Evolutionary conservation across 441 rosid species (phyloP).

Genomic region (Populus trichocarpa): DNA sequence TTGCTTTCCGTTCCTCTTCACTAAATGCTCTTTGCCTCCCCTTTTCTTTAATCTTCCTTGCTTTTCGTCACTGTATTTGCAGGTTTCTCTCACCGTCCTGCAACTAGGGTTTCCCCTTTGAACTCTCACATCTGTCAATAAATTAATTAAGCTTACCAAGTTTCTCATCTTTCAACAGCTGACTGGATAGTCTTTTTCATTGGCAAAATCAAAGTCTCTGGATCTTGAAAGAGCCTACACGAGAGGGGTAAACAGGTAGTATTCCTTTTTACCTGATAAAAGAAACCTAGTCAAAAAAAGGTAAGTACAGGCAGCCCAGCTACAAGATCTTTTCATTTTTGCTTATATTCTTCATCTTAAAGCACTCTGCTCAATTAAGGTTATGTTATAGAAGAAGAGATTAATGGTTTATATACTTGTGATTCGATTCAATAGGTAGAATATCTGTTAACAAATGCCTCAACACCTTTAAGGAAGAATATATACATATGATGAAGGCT

Average conservation of each 20-base stretch:
- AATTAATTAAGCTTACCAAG: background rate
- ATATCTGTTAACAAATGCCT: too few relatives aligned
- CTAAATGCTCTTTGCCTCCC: constrained; percentile 49
- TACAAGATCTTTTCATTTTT: background rate
- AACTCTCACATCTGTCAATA: constrained; percentile 28
- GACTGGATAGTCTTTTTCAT: constrained; percentile 18
- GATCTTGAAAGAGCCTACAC: constrained; percentile 35
- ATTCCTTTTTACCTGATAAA: constrained; percentile 12
- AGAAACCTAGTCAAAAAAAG: constrained; percentile 24
- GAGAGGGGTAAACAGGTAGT: constrained; percentile 7
- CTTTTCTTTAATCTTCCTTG: constrained; percentile 17
- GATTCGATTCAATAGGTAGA: too few relatives aligned
- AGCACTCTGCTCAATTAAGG: too few relatives aligned
- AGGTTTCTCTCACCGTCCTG: constrained; percentile 31
- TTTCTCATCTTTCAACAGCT: constrained; percentile 14
- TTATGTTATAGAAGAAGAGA: too few relatives aligned
- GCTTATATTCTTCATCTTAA: background rate
- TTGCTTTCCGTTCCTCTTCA: constrained; percentile 32
- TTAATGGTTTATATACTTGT: too few relatives aligned
- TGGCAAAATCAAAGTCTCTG: constrained; percentile 24
- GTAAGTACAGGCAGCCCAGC: constrained; percentile 4
- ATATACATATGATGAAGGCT: background rate
- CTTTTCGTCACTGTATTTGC: constrained; percentile 43
- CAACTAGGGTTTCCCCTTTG: constrained; percentile 44
- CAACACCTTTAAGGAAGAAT: background rate